A percentile compares a stretch with the other conserved stretches of the same genome.
These are phyloP conservation scores for Pestalotiopsis sp. DNA, from an alignment of 2,329 filamentous ascomycete species.

Conservation along the genomic window DNA sequence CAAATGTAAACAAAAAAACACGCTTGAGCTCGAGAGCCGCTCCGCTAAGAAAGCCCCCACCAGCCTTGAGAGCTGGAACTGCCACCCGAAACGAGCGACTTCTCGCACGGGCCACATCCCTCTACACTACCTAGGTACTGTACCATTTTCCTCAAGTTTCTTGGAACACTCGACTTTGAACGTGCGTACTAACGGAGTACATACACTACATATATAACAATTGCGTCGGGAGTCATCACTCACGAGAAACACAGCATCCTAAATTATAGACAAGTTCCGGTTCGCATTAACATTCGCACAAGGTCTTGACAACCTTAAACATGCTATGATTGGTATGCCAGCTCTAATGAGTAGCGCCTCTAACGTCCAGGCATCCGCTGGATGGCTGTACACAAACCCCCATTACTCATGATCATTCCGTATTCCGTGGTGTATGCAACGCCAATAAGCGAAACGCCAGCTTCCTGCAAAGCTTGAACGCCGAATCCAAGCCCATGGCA, in stretches of 20 bases:
- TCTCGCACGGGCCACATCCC: background rate
- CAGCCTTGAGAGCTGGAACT: background rate
- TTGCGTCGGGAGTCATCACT: too few species aligned
- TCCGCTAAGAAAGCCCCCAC: background rate
- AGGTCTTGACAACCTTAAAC: background rate
- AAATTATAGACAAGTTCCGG: too few species aligned
- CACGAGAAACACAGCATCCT: too few species aligned
- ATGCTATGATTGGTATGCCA: background rate
- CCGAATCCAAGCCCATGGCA: background rate
- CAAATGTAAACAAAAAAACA: constrained; percentile 15
- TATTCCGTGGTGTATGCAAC: constrained; percentile 2
- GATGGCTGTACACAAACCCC: constrained; percentile 1
- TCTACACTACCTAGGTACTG: background rate
- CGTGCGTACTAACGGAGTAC: too few species aligned
- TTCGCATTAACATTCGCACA: background rate
- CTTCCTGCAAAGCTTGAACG: constrained; percentile 6
- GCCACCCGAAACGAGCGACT: background rate
- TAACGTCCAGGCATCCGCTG: background rate
- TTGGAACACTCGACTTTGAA: background rate
- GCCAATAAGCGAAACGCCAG: constrained; percentile 9
- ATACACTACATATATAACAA: too few species aligned
- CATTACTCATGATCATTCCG: constrained; percentile 11
- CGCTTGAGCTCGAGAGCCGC: background rate
- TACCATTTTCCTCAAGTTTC: background rate
- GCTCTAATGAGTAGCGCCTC: background rate